These are phyloP conservation scores for Apostasia shenzhenica DNA, from an alignment of 106 monocot genomes.

Conservation along the genomic window DNA sequence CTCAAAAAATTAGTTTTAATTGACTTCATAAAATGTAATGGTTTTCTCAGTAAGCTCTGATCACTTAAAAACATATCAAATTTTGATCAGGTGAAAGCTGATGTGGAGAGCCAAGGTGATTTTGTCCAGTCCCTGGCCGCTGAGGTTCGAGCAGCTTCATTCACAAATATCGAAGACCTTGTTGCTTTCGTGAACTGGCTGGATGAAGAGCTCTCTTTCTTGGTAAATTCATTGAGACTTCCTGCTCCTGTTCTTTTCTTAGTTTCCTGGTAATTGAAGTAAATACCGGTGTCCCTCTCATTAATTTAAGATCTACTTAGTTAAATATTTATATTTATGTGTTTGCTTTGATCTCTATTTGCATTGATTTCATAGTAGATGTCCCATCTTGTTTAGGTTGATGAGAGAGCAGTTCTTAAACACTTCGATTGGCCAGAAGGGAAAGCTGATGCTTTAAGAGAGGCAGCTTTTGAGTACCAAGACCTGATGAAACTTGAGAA, in stretches of 20 bases:
- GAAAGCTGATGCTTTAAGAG: constrained; percentile 87
- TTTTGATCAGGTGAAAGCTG: constrained; percentile 76
- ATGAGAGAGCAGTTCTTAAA: constrained; percentile 91
- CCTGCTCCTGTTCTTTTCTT: neutral
- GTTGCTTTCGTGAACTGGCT: constrained; percentile 92
- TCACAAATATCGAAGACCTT: constrained; percentile 69
- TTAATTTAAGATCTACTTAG: too few relatives aligned
- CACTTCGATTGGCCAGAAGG: constrained; percentile 98
- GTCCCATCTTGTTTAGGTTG: constrained; percentile 41
- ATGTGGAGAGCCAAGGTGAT: constrained; percentile 96
- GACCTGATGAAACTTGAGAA: constrained; percentile 79
- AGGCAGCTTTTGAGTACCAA: constrained; percentile 85
- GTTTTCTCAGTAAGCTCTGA: neutral
- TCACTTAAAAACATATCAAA: too few relatives aligned
- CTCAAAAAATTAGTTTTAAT: too few relatives aligned
- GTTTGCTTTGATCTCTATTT: too few relatives aligned
- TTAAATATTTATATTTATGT: too few relatives aligned
- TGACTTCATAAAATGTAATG: neutral
- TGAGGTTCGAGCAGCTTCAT: constrained; percentile 71
- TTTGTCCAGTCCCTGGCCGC: constrained; percentile 75
- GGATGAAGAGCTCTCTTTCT: constrained; percentile 96
- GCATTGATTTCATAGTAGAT: neutral
- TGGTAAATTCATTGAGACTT: constrained; percentile 33
- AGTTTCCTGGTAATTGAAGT: too few relatives aligned
- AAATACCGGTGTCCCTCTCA: too few relatives aligned